Conservation (phyloP, 148 eudicot genomes). For the Chenopodium quinoa region DNA sequence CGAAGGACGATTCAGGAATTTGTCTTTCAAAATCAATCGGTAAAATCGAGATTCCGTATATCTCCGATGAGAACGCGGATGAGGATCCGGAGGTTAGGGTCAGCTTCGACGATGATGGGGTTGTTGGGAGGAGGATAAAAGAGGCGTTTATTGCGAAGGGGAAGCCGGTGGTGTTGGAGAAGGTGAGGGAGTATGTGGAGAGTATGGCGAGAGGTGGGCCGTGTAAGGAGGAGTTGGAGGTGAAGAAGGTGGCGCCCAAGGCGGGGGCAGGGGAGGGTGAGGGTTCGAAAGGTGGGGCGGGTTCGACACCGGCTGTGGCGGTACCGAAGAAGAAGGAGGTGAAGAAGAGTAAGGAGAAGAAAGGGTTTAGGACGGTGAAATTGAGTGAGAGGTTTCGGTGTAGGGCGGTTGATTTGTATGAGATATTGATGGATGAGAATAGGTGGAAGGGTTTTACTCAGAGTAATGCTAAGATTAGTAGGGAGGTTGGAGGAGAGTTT, state of each 20-base stretch:
- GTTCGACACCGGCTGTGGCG: constrained; percentile 9
- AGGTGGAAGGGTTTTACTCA: constrained; percentile 98
- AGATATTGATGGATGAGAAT: constrained; percentile 97
- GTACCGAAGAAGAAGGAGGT: constrained; percentile 34
- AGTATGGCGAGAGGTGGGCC: constrained; percentile 93
- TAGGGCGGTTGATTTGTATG: constrained; percentile 68
- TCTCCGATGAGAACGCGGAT: constrained; percentile 78
- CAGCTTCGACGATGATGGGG: constrained; percentile 53
- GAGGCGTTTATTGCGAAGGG: constrained; percentile 64
- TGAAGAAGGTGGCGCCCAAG: constrained; percentile 45
- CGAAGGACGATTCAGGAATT: constrained; percentile 41
- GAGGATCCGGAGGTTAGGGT: constrained; percentile 73
- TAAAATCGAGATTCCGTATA: constrained; percentile 64
- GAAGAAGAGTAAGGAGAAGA: constrained; percentile 46
- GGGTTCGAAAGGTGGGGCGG: constrained; percentile 19
- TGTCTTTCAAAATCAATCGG: constrained; percentile 42
- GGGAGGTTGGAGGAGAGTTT: constrained; percentile 85
- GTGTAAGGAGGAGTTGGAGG: constrained; percentile 70
- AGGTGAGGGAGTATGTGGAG: constrained; percentile 62
- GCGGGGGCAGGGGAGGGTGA: constrained; percentile 11
- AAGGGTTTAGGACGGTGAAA: constrained; percentile 79
- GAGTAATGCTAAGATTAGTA: constrained; percentile 88
- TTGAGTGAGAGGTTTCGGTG: constrained; percentile 87
- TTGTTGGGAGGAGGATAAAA: constrained; percentile 50
- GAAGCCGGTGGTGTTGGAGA: constrained; percentile 54